Conservation (phyloP, 495 filamentous ascomycete genomes). For the Trichoderma reesei region DNA sequence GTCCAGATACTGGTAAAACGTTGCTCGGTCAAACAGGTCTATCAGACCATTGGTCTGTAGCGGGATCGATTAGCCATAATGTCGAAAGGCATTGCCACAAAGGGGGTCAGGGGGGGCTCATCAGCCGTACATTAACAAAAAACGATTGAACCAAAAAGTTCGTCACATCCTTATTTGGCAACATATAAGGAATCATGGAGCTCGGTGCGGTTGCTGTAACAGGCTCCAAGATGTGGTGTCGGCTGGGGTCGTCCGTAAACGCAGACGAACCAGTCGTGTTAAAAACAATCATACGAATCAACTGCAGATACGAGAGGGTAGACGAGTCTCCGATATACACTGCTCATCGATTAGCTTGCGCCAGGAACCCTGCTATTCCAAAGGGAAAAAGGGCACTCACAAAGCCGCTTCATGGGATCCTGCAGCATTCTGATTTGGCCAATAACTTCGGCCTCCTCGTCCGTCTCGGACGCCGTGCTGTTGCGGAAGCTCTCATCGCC, state of each 20-base stretch:
- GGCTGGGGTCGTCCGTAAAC: constrained; percentile 59
- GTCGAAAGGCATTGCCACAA: no score
- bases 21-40: constrained; percentile 42
- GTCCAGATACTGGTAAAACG: constrained; percentile 40
- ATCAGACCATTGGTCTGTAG: constrained; percentile 47
- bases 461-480: constrained; percentile 34
- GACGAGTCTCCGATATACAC: constrained; percentile 68
- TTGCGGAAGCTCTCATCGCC: constrained; percentile 45
- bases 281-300: constrained; percentile 63
- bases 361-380: background rate
- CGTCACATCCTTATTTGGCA: constrained; percentile 46
- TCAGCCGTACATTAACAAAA: constrained; percentile 45
- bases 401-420: constrained; percentile 45
- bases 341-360: constrained; percentile 13
- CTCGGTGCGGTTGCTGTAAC: constrained; percentile 39
- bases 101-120: background rate
- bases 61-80: background rate
- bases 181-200: constrained; percentile 34
- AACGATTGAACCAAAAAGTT: constrained; percentile 46
- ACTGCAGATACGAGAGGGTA: constrained; percentile 59
- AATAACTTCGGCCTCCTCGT: constrained; percentile 52
- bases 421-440: constrained; percentile 48
- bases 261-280: constrained; percentile 52
- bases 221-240: constrained; percentile 60
- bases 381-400: constrained; percentile 30